Evolutionary conservation across 768 basidiomycete species (phyloP).

Genomic region (Porphyrellus cyaneotinctus): DNA sequence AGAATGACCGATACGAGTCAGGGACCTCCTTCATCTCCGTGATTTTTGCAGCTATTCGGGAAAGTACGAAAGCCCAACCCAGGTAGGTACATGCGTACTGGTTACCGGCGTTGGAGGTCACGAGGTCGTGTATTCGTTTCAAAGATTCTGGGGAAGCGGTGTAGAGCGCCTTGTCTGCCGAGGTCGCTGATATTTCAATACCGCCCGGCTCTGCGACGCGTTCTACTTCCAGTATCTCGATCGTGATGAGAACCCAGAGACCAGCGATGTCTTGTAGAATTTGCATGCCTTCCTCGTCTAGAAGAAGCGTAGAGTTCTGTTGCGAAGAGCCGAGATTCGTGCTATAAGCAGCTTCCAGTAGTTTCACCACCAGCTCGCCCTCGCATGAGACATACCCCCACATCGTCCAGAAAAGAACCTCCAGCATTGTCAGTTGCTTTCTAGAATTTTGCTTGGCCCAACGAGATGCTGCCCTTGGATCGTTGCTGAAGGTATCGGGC

Average conservation of each 20-base stretch:
- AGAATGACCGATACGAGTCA: slow-evolving; percentile 50
- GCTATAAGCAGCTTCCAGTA: slow-evolving; percentile 62
- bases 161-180: slow-evolving; percentile 49
- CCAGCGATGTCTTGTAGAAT: slow-evolving; percentile 64
- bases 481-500: slow-evolving; percentile 41
- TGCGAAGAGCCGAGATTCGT: slow-evolving; percentile 65
- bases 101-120: slow-evolving; percentile 54
- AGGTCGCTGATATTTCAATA: slow-evolving; percentile 51
- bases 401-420: slow-evolving; percentile 87
- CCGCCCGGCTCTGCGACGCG: slow-evolving; percentile 49
- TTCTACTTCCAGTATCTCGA: slow-evolving; percentile 82
- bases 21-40: slow-evolving; percentile 49
- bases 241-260: slow-evolving; percentile 72
- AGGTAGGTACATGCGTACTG: slow-evolving; percentile 71
- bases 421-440: slow-evolving; percentile 78
- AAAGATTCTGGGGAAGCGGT: slow-evolving; percentile 60
- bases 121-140: slow-evolving; percentile 61
- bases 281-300: slow-evolving; percentile 71
- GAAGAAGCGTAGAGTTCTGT: slow-evolving; percentile 55
- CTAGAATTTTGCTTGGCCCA: slow-evolving; percentile 73
- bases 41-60: slow-evolving; percentile 49
- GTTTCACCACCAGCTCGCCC: slow-evolving; percentile 56
- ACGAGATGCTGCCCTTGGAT: slow-evolving; percentile 56
- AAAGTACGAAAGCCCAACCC: slow-evolving; percentile 82
- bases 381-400: slow-evolving; percentile 69